Base-by-base conservation (phyloP, 768 basidiomycete genomes). In the Arthromyces matolae region DNA sequence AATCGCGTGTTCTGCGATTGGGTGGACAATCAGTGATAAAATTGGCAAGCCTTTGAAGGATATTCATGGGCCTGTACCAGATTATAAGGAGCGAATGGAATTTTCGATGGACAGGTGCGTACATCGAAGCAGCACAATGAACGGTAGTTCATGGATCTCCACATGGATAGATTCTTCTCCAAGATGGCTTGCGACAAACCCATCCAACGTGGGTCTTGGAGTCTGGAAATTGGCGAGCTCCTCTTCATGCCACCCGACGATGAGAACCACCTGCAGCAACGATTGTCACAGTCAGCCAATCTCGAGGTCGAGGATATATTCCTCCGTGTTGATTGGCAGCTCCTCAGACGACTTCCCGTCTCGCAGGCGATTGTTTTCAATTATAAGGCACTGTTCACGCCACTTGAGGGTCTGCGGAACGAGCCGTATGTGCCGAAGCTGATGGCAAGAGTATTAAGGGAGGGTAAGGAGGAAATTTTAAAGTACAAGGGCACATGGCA, bases 271-370 rank as follows among this genome's bases (percentile, higher is more conserved):
- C 78, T 65, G 61, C 47, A 46, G 16, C 10, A 50, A 29, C 71
- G 74, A 24, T 58, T 62, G 28, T 53, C 39, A 5, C 72, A 75
- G 42, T 52, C 58, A 25, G 64, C 66, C 1, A 53, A 71, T 29
- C 60, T 79, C n/a, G 39, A 59, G 3, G 42, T 73, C 32, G 69
- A 73, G 29, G 65, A 75, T 42, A 63, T 79, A 20, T 60, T 68
- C 51, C 52, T 80, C 33, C 72, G 78, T 10, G 76, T 80, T 18
- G 79, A 80, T 49, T 80, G 79, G 79, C 79, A 80, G 54, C 78
- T 72, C 2, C 57, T 80, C 18, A 69, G 77, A 12, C 70, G 77
- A 29, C 58, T 80, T 27, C 79, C 79, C 13, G 58, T 61, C 38
- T 78, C 78, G 3, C 63, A 62, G 10, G 73, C 75, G 1, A 75